phyloP scores from a whole-genome alignment of 2,329 filamentous ascomycete genomes.

The Fusarium algeriense region DNA sequence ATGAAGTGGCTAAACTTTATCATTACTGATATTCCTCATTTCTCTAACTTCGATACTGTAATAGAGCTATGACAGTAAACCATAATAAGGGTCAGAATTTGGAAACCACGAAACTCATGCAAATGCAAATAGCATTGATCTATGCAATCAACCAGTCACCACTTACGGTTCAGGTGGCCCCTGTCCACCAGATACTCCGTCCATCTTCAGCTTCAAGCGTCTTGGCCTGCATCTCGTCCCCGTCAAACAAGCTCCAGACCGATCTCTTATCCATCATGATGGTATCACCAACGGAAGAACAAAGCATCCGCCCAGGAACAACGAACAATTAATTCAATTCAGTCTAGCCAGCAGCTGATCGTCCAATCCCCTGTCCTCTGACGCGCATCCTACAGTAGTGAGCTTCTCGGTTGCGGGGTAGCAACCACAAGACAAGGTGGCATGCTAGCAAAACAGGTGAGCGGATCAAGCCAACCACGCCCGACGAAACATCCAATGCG shows the following conservation, averaged over 20 bases:
- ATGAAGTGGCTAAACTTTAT: background rate
- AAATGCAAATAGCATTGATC: conserved; percentile 10
- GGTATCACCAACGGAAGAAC: conserved; percentile 15
- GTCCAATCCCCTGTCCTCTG: conserved; percentile 43
- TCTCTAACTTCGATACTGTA: background rate
- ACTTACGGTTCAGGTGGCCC: conserved; percentile 10
- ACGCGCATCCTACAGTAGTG: conserved; percentile 37
- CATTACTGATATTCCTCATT: background rate
- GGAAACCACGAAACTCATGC: conserved; percentile 11
- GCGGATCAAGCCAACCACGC: conserved; percentile 26
- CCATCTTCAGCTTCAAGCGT: conserved; percentile 21
- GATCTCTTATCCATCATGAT: conserved; percentile 3
- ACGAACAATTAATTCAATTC: background rate
- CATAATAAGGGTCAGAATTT: conserved; percentile 9
- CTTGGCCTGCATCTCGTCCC: conserved; percentile 46
- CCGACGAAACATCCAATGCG: conserved; percentile 37
- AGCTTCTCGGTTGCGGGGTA: conserved; percentile 46
- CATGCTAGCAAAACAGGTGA: conserved; percentile 18
- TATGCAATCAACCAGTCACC: conserved; percentile 6
- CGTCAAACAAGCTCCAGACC: conserved; percentile 43
- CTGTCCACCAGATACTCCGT: conserved; percentile 17
- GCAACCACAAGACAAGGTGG: conserved; percentile 30
- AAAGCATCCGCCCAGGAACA: conserved; percentile 22
- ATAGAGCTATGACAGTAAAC: background rate
- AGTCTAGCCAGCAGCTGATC: conserved; percentile 27